Evolutionary conservation across 257 asterid species (phyloP), one percentile per base, ranked within the genome.

Genomic region (Petunia axillaris): DNA sequence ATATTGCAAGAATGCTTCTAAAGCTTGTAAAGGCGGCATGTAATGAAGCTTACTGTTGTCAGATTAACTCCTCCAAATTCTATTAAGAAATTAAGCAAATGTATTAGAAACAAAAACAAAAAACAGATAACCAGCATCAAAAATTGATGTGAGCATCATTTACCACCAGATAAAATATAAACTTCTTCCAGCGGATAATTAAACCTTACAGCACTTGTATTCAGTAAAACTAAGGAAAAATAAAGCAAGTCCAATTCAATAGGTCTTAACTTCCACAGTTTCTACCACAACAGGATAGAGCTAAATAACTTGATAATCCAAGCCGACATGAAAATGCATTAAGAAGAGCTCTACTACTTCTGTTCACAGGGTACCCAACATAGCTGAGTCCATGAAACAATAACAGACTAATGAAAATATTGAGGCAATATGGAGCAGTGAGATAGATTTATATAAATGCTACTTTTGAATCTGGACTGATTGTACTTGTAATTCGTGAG

Each of bases 401-500:
- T 9, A 71, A 71, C 36, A 50, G 46, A 50, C 36, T 35, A 50
- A 6, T 73, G 46, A 50, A 50, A 14, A 73, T 73, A 50, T 50
- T 73, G 63, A 44, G 35, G 78, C 14, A 36, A 73, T 73, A 36
- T 73, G 63, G 41, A 73, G 78, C n/a, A 73, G 4, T 50, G 63
- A 50, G 78, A 73, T 50, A 50, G 63, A 73, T 73, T 58, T 35
- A 73, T 73, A 35, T 7, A 38, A 50, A 25, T 81, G 66, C 50
- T 88, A 93, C 99, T 93, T 91, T 91, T 13, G 90, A 77, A 79
- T 95, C 93, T 43, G 96, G 85, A 91, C 89, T 75, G 82, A 96
- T 94, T 78, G 93, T 87, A 88, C 74, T 79, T 25, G 98, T 94
- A 80, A 94, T 89, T 81, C 98, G 92, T 60, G 99, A 91, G 79